Percentiles rank a stretch among this genome's conserved stretches.
These are phyloP conservation scores for Salisapilia sapeloensis DNA, from an alignment of 352 stramenopile species.

Conservation along the genomic window DNA sequence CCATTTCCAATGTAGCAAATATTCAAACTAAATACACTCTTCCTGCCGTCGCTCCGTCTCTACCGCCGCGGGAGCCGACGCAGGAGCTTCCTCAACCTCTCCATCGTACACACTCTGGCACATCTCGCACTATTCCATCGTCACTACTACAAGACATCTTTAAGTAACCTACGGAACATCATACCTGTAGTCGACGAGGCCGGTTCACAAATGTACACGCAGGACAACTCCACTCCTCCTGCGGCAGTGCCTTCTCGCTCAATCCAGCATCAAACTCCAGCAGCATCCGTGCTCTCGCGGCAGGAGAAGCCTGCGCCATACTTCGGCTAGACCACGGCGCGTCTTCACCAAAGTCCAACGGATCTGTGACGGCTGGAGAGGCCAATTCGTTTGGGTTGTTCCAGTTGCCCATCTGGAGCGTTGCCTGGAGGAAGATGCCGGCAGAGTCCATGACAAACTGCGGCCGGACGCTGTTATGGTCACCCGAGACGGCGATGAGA, in stretches of 20 bases:
- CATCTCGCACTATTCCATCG: slow-evolving; percentile 9
- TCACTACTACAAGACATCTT: neutral
- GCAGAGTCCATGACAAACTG: slow-evolving; percentile 92
- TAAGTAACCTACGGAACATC: neutral
- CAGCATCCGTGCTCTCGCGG: slow-evolving; percentile 24
- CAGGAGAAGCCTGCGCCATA: slow-evolving; percentile 12
- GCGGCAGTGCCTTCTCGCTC: slow-evolving; percentile 21
- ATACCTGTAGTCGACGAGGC: slow-evolving; percentile 36
- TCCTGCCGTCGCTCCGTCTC: too few species aligned
- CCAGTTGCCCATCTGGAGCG: slow-evolving; percentile 77
- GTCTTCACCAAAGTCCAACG: slow-evolving; percentile 7
- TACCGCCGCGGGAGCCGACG: too few species aligned
- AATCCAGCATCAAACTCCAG: slow-evolving; percentile 37
- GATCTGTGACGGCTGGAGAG: slow-evolving; percentile 12
- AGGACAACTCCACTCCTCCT: slow-evolving; percentile 30
- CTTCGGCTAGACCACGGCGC: slow-evolving; percentile 18
- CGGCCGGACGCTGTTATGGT: slow-evolving; percentile 94
- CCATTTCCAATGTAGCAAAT: too few species aligned
- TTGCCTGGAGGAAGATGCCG: slow-evolving; percentile 92
- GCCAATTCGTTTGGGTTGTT: slow-evolving; percentile 18
- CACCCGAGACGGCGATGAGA: slow-evolving; percentile 92
- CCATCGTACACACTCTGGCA: too few species aligned
- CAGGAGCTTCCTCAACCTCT: too few species aligned
- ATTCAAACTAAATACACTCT: too few species aligned
- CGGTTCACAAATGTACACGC: slow-evolving; percentile 55